These are phyloP conservation scores for Ilex aquifolium DNA, from an alignment of 257 asterid genomes.

Conservation along the genomic window DNA sequence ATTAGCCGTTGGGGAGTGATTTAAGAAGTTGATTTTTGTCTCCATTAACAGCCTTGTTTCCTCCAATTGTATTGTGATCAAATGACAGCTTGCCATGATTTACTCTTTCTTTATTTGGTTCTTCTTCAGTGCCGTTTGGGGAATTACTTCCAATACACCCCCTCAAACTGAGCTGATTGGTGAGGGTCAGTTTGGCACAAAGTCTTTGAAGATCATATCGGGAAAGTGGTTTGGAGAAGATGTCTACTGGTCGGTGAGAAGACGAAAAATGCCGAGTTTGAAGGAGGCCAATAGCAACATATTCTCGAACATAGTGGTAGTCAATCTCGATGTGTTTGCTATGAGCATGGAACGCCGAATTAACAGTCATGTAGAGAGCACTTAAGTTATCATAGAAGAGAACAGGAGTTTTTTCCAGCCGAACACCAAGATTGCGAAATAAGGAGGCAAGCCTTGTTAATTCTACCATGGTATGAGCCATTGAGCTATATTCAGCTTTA, in stretches of 20 bases:
- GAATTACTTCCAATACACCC: too few species aligned
- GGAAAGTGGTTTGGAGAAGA: background rate
- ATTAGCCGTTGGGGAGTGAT: too few species aligned
- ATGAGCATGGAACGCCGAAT: background rate
- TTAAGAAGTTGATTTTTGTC: too few species aligned
- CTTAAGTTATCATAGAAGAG: background rate
- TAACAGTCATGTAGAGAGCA: background rate
- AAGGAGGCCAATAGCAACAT: background rate
- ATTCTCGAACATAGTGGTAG: constrained; percentile 1
- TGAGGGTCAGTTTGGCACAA: too few species aligned
- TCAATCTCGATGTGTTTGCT: background rate
- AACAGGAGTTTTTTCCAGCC: background rate
- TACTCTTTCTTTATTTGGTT: too few species aligned
- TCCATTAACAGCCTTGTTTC: too few species aligned
- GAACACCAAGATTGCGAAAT: background rate
- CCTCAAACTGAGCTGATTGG: too few species aligned
- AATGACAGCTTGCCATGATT: too few species aligned
- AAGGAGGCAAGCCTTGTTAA: background rate
- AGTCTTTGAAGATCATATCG: too few species aligned
- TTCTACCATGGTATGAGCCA: background rate
- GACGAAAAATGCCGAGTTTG: background rate
- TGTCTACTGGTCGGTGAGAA: background rate
- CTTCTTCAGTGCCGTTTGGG: too few species aligned
- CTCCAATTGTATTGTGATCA: too few species aligned
- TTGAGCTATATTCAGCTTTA: background rate